Conservation (phyloP, 2,329 filamentous ascomycete species). For the Penicillium griseofulvum region DNA sequence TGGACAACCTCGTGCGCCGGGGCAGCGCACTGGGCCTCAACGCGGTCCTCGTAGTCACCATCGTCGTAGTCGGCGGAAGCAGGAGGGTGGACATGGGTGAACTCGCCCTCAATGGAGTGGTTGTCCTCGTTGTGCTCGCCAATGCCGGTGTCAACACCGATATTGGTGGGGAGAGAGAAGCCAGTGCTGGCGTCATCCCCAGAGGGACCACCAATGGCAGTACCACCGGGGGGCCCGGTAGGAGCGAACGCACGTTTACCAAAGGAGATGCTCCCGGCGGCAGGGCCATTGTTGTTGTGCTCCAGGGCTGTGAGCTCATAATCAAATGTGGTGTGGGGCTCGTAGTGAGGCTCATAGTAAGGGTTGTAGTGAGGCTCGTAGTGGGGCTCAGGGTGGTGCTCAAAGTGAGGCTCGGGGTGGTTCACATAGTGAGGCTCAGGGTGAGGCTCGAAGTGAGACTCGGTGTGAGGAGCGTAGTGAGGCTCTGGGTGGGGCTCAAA, state of each 20-base stretch:
- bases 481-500: neutral
- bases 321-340: neutral
- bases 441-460: neutral
- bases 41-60: neutral
- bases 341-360: neutral
- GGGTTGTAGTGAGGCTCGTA: neutral
- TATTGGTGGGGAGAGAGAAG: too few relatives aligned
- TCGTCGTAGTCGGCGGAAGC: too few relatives aligned
- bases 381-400: neutral
- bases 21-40: conserved; percentile 15
- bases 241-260: conserved; percentile 12
- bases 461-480: neutral
- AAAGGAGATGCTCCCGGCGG: neutral
- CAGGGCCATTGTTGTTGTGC: neutral
- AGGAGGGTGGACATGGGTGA: neutral
- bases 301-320: neutral
- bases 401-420: neutral
- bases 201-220: too few relatives aligned
- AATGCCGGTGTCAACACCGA: neutral
- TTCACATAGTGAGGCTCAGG: neutral
- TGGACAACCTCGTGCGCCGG: conserved; percentile 25
- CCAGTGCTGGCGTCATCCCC: too few relatives aligned
- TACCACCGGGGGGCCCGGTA: too few relatives aligned
- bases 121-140: conserved; percentile 24
- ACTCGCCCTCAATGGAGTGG: conserved; percentile 21